Evolutionary conservation across 768 basidiomycete species (phyloP).

Genomic region (Cyclocybe cylindracea): DNA sequence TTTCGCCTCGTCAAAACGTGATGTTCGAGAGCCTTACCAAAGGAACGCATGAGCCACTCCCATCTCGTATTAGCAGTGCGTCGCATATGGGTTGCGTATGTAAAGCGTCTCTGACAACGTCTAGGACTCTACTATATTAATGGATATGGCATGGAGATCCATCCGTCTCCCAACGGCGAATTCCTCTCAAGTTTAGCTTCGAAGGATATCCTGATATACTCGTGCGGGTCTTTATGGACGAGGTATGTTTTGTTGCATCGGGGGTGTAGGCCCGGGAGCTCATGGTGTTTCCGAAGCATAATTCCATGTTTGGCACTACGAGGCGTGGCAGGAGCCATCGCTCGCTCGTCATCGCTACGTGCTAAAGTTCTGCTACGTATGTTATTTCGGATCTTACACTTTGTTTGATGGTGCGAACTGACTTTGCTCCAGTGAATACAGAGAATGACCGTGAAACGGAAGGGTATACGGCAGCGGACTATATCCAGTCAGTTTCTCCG

Average conservation of each 20-base stretch:
- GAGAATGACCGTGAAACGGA: slow-evolving; percentile 90
- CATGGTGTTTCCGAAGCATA: slow-evolving; percentile 47
- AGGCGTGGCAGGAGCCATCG: slow-evolving; percentile 78
- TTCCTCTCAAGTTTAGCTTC: slow-evolving; percentile 63
- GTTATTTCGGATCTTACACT: background rate
- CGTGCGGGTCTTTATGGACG: slow-evolving; percentile 94
- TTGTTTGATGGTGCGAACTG: background rate
- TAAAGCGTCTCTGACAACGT: slow-evolving; percentile 3
- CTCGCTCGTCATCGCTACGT: slow-evolving; percentile 65
- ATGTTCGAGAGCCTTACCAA: slow-evolving; percentile 63
- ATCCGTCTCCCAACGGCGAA: slow-evolving; percentile 83
- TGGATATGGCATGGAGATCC: slow-evolving; percentile 89
- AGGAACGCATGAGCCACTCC: slow-evolving; percentile 53
- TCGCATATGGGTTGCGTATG: slow-evolving; percentile 7
- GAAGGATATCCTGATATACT: slow-evolving; percentile 79
- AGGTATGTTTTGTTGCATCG: slow-evolving; percentile 45
- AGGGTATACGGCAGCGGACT: slow-evolving; percentile 82
- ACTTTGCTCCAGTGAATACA: slow-evolving; percentile 64
- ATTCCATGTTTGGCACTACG: slow-evolving; percentile 89
- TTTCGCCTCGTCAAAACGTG: slow-evolving; percentile 56
- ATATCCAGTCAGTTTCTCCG: slow-evolving; percentile 58
- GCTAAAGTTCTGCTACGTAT: slow-evolving; percentile 86
- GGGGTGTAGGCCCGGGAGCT: background rate
- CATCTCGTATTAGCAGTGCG: slow-evolving; percentile 65
- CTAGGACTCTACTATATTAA: slow-evolving; percentile 87